Evolutionary conservation across 176 grass and related monocot genomes (phyloP).

Genomic region (Hordeum vulgare): MorexV3_pseudomolecules_assembly NC_058522.1:527540897-527541396

Average conservation of each 20-base stretch:
- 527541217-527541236: conserved; percentile 4
- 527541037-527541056: conserved; percentile 50
- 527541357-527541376: conserved; percentile 32
- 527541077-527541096: conserved; percentile 26
- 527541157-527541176: conserved; percentile 66
- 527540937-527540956: background rate
- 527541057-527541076: conserved; percentile 35
- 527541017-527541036: conserved; percentile 67
- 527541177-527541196: conserved; percentile 47
- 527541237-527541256: conserved; percentile 37
- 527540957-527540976: conserved; percentile 37
- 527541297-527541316: background rate
- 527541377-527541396: conserved; percentile 31
- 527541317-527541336: conserved; percentile 16
- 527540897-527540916: conserved; percentile 55
- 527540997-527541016: conserved; percentile 55
- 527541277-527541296: conserved; percentile 53
- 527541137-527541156: conserved; percentile 44
- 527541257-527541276: conserved; percentile 41
- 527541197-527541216: conserved; percentile 50
- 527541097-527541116: conserved; percentile 55
- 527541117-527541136: conserved; percentile 69
- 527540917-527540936: conserved; percentile 37
- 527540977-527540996: conserved; percentile 47
- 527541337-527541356: conserved; percentile 20